phyloP scores from a whole-genome alignment of 495 filamentous ascomycete genomes.

The Penicillium manginii region DNA sequence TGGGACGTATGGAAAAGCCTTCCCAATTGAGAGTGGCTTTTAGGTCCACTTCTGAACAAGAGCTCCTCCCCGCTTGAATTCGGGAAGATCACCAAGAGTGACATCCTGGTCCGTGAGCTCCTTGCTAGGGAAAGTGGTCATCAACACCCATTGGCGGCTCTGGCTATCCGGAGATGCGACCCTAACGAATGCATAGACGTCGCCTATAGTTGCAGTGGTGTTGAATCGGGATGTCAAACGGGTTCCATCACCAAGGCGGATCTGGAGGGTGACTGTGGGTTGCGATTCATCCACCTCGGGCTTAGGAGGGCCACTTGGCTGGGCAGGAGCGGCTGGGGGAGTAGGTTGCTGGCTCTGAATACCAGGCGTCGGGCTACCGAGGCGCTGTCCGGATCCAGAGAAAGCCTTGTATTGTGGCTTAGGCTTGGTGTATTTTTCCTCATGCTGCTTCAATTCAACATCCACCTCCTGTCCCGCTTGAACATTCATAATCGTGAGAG shows the following conservation, averaged over 20 bases:
- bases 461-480: conserved; percentile 83
- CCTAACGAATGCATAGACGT: conserved; percentile 85
- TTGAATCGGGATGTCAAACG: conserved; percentile 89
- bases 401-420: conserved; percentile 92
- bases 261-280: conserved; percentile 78
- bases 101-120: conserved; percentile 76
- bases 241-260: conserved; percentile 89
- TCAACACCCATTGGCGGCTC: conserved; percentile 73
- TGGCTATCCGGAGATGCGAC: conserved; percentile 63
- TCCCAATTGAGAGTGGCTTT: not conserved
- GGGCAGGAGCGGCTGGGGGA: conserved; percentile 37
- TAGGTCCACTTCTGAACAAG: conserved; percentile 88
- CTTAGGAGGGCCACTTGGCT: conserved; percentile 42
- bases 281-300: conserved; percentile 72
- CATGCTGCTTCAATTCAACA: conserved; percentile 84
- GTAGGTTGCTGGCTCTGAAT: conserved; percentile 42
- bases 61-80: conserved; percentile 82
- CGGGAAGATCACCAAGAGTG: conserved; percentile 74
- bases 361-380: conserved; percentile 91
- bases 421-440: conserved; percentile 78
- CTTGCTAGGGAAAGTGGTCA: conserved; percentile 96
- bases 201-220: conserved; percentile 84
- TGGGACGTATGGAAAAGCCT: not conserved
- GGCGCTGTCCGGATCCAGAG: conserved; percentile 74
- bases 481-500: conserved; percentile 87